Evolutionary conservation across 140 eudicot species (phyloP).

Genomic region (Bidens hawaiensis): DNA sequence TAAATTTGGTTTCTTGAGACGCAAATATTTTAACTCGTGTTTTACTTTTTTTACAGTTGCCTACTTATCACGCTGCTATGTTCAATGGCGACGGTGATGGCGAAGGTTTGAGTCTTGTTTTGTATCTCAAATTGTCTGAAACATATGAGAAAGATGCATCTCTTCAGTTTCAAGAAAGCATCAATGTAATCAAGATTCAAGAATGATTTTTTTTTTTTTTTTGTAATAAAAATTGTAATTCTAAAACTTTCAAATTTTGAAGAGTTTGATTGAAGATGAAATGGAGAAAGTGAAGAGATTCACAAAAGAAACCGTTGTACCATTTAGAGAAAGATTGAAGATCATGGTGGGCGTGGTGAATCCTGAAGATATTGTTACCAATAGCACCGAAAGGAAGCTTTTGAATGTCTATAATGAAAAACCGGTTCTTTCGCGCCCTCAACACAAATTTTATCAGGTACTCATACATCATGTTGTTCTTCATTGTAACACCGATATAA

Average conservation of each 20-base stretch:
- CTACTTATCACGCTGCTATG: slow-evolving; percentile 76
- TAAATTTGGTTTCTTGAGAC: neutral
- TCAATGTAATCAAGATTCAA: neutral
- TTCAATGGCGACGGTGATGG: slow-evolving; percentile 73
- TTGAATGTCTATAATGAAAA: neutral
- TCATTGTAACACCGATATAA: neutral
- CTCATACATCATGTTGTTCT: neutral
- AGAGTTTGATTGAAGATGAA: neutral
- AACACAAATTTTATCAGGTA: neutral
- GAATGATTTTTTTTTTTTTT: neutral
- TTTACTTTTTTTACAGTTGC: slow-evolving; percentile 42
- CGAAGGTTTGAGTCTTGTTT: slow-evolving; percentile 77
- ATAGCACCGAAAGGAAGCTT: neutral
- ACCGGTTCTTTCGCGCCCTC: neutral
- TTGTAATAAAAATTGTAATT: too few relatives aligned
- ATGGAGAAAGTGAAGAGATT: neutral
- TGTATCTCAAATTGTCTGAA: neutral
- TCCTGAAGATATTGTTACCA: neutral
- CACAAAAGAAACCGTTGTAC: neutral
- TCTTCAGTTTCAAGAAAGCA: neutral
- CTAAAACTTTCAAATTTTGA: too few relatives aligned
- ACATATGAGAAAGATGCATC: neutral
- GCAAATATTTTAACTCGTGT: neutral
- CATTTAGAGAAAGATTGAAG: neutral
- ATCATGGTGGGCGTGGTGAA: neutral